Evolutionary conservation across 2,329 filamentous ascomycete species (phyloP), one percentile per base, ranked within the genome.

Genomic region (Botrytis byssoidea): DNA sequence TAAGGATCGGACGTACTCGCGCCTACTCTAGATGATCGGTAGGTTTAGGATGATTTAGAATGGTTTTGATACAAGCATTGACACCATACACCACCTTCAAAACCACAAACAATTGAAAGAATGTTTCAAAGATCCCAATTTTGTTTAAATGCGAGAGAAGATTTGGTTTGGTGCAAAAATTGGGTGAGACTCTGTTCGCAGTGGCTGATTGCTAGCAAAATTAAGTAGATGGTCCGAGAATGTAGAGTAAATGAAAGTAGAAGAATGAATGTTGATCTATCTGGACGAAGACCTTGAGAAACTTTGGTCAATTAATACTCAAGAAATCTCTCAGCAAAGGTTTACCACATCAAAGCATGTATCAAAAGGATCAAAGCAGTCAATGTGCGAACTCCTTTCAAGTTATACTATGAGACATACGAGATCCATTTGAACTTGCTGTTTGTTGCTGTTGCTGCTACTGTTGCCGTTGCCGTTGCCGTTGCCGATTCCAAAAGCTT

Each of bases 31-130:
- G 55, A 42, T 57, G 66, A 44, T 59, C 69, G 63, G 70, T 65
- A 74, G 63, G 71, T 75, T 76, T 74, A 75, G 51, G 51, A 55
- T 55, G 48, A 7, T 51, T 40, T 61, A 61, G 71, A 71, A 77
- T 68, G n/a, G 63, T 73, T 29, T 73, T 73, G 74, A 46, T 74
- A 65, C 70, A 75, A 76, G 79, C 78, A 80, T 78, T 76, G 78
- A 77, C 76, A 73, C 42, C n/a, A 29, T 44, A 42, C 61, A 64
- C 63, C 74, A 74, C 74, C 74, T 55, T 40, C 69, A 55, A 74
- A 77, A 77, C 44, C 74, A 75, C 42, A 74, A 70, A 74, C 69
- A 74, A 74, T 71, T 69, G 57, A 71, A 70, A 32, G 46, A 74
- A 74, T 71, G 78, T 78, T 78, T 79, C 77, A 79, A 70, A 55